These are phyloP conservation scores for Geranomyces michiganensis DNA, from an alignment of 192 early-diverging fungal genomes.

Conservation along the genomic window DNA sequence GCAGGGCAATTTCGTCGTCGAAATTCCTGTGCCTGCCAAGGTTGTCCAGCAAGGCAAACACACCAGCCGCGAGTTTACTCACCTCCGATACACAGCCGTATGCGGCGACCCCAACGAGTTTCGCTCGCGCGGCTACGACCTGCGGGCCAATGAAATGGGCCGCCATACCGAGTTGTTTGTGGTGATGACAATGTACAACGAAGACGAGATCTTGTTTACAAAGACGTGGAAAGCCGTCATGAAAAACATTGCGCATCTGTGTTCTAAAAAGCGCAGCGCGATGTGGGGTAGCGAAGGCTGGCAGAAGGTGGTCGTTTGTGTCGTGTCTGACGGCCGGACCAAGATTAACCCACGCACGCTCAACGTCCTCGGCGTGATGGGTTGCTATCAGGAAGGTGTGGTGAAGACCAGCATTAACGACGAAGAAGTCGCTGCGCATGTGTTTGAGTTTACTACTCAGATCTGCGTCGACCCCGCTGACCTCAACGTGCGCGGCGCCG, in stretches of 20 bases:
- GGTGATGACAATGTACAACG: conserved; percentile 84
- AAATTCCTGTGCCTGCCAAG: conserved; percentile 54
- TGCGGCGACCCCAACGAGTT: conserved; percentile 86
- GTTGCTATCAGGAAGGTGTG: conserved; percentile 52
- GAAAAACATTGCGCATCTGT: conserved; percentile 87
- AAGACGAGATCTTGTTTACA: conserved; percentile 85
- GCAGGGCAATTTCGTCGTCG: conserved; percentile 49
- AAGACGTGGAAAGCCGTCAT: conserved; percentile 83
- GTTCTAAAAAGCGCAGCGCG: conserved; percentile 64
- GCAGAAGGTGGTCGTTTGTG: conserved; percentile 56
- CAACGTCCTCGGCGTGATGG: conserved; percentile 66
- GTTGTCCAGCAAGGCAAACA: conserved; percentile 37
- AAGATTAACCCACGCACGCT: conserved; percentile 71
- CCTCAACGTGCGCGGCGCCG: conserved; percentile 65
- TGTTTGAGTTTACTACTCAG: conserved; percentile 80
- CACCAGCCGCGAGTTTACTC: conserved; percentile 45
- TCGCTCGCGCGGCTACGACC: conserved; percentile 53
- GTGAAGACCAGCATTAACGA: conserved; percentile 55
- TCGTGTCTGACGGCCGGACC: conserved; percentile 49
- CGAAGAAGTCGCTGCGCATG: conserved; percentile 65
- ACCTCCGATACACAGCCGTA: conserved; percentile 70
- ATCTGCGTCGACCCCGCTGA: conserved; percentile 67
- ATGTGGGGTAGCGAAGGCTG: conserved; percentile 66
- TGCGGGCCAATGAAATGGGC: conserved; percentile 61
- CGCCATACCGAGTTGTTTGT: conserved; percentile 86